phyloP scores from a whole-genome alignment of 2,329 filamentous ascomycete species.

The Epichloe coenophiala region DNA sequence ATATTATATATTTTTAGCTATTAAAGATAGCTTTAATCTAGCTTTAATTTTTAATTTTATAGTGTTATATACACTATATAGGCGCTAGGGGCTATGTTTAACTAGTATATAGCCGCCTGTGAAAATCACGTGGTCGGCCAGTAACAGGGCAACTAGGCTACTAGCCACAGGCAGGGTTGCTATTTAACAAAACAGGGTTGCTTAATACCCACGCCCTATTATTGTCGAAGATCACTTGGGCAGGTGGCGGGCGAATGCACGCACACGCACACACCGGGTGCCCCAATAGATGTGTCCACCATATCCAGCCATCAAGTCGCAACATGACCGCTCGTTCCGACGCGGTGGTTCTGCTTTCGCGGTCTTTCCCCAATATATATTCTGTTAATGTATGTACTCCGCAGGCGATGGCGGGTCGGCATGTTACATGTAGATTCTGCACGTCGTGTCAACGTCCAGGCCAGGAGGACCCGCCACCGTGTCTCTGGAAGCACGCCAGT shows the following conservation, averaged over 20 bases:
- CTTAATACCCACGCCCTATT: no score
- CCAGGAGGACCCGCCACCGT: slow-evolving; percentile 1
- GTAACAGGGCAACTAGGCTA: no score
- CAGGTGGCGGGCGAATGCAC: not conserved
- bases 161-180: no score
- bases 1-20: no score
- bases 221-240: not conserved
- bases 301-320: not conserved
- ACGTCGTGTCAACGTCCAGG: not conserved
- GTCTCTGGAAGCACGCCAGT: slow-evolving; percentile 6
- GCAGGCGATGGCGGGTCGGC: not conserved
- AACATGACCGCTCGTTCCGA: not conserved
- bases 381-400: not conserved
- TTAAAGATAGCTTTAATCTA: no score
- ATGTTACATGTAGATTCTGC: not conserved
- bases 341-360: not conserved
- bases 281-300: not conserved
- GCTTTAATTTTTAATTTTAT: no score
- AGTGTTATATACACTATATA: no score
- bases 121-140: no score
- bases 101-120: no score
- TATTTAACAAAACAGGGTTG: no score
- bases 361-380: not conserved
- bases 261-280: not conserved
- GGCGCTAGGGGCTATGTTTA: no score